A percentile compares a stretch with the other conserved stretches of the same genome.
phyloP scores from a whole-genome alignment of 2,329 filamentous ascomycete species.

The Orbilia blumenaviensis region DNA sequence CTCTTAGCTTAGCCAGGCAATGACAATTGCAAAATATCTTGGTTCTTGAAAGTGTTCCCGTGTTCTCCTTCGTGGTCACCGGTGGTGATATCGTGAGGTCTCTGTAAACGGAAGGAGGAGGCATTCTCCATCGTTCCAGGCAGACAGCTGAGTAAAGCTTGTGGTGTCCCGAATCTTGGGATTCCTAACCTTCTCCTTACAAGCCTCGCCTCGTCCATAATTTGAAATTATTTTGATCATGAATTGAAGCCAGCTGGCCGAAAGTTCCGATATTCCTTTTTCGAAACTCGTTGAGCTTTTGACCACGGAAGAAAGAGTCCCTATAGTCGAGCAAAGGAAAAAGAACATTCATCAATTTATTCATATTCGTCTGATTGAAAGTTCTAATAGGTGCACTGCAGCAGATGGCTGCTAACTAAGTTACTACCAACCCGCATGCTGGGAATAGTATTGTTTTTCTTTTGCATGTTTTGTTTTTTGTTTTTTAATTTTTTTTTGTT shows the following conservation, averaged over 20 bases:
- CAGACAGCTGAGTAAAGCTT: conserved; percentile 54
- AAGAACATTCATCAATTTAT: too few relatives aligned
- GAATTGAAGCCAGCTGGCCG: conserved; percentile 47
- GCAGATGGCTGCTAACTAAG: too few relatives aligned
- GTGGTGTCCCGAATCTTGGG: conserved; percentile 49
- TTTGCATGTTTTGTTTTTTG: too few relatives aligned
- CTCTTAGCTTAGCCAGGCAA: conserved; percentile 13
- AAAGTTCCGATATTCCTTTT: conserved; percentile 48
- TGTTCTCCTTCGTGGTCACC: conserved; percentile 47
- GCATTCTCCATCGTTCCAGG: conserved; percentile 52
- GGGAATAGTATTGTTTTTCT: background rate
- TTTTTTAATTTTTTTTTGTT: conserved; percentile 1
- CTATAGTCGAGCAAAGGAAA: too few relatives aligned
- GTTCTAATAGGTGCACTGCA: background rate
- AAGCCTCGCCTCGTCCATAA: background rate
- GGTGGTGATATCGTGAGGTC: conserved; percentile 49
- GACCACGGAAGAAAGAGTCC: conserved; percentile 3
- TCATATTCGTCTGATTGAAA: conserved; percentile 26
- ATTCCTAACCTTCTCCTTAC: conserved; percentile 47
- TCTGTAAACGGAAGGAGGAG: conserved; percentile 54
- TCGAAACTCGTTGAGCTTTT: conserved; percentile 4
- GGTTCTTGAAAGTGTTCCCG: conserved; percentile 39
- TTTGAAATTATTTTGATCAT: too few relatives aligned
- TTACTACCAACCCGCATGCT: too few relatives aligned
- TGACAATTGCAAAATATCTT: conserved; percentile 25